phyloP scores from a whole-genome alignment of 1,139 yeast genomes.

The Pichia kudriavzevii region DNA sequence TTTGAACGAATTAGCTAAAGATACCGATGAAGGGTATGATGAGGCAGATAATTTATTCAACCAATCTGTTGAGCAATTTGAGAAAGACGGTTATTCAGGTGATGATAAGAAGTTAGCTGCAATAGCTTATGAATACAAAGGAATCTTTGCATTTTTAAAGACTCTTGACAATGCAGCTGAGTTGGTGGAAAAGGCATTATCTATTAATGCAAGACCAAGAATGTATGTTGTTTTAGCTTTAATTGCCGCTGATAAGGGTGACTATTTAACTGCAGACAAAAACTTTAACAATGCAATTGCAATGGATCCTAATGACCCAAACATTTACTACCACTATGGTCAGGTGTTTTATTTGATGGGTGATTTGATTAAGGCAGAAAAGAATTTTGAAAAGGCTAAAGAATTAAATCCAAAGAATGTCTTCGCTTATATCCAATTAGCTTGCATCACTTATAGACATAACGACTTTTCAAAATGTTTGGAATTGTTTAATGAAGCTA shows the following conservation, averaged over 20 bases:
- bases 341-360: constrained; percentile 81
- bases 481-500: constrained; percentile 62
- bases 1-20: constrained; percentile 51
- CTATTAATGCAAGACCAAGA: constrained; percentile 69
- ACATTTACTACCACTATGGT: constrained; percentile 89
- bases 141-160: constrained; percentile 77
- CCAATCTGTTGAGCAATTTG: constrained; percentile 57
- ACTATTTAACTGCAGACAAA: constrained; percentile 49
- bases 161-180: constrained; percentile 53
- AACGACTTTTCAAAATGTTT: constrained; percentile 42
- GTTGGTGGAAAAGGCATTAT: constrained; percentile 57
- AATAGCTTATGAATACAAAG: constrained; percentile 75
- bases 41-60: constrained; percentile 62
- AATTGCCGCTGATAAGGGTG: constrained; percentile 74
- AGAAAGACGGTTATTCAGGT: constrained; percentile 25
- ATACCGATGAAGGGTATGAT: constrained; percentile 66
- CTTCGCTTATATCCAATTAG: constrained; percentile 84
- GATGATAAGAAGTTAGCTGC: constrained; percentile 44
- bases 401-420: constrained; percentile 69
- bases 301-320: constrained; percentile 66
- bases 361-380: constrained; percentile 65
- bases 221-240: constrained; percentile 80
- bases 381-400: constrained; percentile 70
- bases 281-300: constrained; percentile 71
- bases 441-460: constrained; percentile 84